Evolutionary conservation across 768 basidiomycete genomes (phyloP).

Genomic region (Hericium coralloides): DNA sequence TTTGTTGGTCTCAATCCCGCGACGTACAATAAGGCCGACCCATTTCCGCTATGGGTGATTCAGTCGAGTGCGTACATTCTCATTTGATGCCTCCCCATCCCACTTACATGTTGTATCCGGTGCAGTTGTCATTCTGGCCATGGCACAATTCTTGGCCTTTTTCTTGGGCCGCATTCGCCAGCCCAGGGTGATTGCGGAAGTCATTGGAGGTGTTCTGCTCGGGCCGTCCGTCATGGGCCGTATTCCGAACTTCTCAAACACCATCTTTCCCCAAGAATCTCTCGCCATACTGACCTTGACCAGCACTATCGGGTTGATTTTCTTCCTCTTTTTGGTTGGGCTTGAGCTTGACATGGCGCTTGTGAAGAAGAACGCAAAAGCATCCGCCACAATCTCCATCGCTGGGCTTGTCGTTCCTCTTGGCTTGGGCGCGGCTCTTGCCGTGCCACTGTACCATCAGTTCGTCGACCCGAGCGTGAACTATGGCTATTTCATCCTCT

Average conservation of each 20-base stretch:
- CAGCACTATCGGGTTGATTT: constrained; percentile 63
- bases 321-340: constrained; percentile 80
- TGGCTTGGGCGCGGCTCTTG: constrained; percentile 67
- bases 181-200: constrained; percentile 90
- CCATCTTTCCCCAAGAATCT: constrained; percentile 30
- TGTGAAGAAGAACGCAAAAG: constrained; percentile 51
- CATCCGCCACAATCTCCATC: constrained; percentile 49
- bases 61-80: constrained; percentile 47
- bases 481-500: constrained; percentile 78
- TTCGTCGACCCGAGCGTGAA: constrained; percentile 51
- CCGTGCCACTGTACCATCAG: constrained; percentile 65
- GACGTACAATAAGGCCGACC: constrained; percentile 51
- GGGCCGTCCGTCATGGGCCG: constrained; percentile 67
- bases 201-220: constrained; percentile 82
- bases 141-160: constrained; percentile 67
- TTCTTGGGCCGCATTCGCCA: constrained; percentile 65
- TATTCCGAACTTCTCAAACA: constrained; percentile 57
- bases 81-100: background rate
- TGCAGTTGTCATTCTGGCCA: constrained; percentile 68
- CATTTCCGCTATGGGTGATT: constrained; percentile 68
- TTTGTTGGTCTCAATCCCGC: constrained; percentile 71
- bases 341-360: constrained; percentile 74
- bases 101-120: background rate
- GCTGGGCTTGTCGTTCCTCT: constrained; percentile 72
- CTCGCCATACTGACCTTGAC: constrained; percentile 60